phyloP scores from a whole-genome alignment of 2,329 filamentous ascomycete genomes.

The Hypoxylon sp. region DNA sequence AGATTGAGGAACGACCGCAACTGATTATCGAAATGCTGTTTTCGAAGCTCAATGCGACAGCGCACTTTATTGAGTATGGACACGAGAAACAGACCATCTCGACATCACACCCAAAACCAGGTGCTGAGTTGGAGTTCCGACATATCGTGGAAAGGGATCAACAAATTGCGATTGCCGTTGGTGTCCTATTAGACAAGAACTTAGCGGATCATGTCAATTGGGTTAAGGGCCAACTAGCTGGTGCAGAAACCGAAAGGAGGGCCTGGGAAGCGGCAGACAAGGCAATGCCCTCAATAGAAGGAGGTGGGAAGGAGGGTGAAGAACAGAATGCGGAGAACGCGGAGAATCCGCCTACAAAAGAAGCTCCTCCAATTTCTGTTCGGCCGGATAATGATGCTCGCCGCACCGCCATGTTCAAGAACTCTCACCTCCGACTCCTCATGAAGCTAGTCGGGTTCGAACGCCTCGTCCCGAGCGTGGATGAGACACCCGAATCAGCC shows the following conservation, averaged over 20 bases:
- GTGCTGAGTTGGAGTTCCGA: constrained; percentile 86
- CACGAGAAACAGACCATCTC: constrained; percentile 82
- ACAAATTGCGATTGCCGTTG: constrained; percentile 84
- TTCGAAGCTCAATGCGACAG: constrained; percentile 86
- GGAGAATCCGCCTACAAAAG: constrained; percentile 52
- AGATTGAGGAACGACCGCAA: constrained; percentile 86
- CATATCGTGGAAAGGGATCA: constrained; percentile 75
- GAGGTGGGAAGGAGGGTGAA: constrained; percentile 49
- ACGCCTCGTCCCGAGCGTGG: constrained; percentile 64
- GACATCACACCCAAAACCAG: constrained; percentile 73
- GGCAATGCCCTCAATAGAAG: constrained; percentile 64
- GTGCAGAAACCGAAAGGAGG: constrained; percentile 78
- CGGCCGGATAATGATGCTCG: constrained; percentile 75
- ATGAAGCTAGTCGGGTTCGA: constrained; percentile 82
- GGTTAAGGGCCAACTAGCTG: constrained; percentile 79
- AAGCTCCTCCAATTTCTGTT: constrained; percentile 66
- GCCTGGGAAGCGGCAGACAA: constrained; percentile 81
- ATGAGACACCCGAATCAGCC: constrained; percentile 79
- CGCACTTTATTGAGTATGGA: constrained; percentile 91
- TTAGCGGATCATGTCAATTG: constrained; percentile 82
- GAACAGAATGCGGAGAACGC: constrained; percentile 45
- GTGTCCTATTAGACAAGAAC: constrained; percentile 83
- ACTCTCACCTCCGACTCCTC: constrained; percentile 86
- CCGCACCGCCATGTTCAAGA: constrained; percentile 85
- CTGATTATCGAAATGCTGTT: constrained; percentile 93